Percentiles rank a stretch among this genome's conserved stretches.
Evolutionary conservation across 768 basidiomycete species (phyloP).

Genomic region (Astraeus odoratus): DNA sequence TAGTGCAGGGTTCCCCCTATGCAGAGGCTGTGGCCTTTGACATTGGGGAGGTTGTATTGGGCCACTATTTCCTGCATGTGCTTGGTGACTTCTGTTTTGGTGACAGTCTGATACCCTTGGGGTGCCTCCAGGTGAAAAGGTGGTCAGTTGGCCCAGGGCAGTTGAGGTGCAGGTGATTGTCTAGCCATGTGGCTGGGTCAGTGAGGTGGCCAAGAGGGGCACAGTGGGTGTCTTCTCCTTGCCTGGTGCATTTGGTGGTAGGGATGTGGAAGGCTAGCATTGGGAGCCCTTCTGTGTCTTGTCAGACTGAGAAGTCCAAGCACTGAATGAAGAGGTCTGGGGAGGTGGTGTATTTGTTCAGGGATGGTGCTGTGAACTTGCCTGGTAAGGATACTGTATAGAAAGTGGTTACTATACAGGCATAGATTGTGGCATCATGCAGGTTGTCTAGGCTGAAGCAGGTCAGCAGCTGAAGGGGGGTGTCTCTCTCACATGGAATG

Average conservation of each 20-base stretch:
- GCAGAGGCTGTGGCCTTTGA: conserved; percentile 24
- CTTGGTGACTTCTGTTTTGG: background rate
- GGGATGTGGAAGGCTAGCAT: background rate
- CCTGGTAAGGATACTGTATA: conserved; percentile 28
- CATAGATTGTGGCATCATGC: conserved; percentile 30
- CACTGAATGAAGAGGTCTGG: background rate
- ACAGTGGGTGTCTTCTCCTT: conserved; percentile 1
- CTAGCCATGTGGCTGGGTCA: background rate
- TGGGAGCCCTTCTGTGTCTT: background rate
- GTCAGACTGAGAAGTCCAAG: background rate
- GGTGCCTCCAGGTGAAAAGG: background rate
- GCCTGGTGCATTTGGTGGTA: background rate
- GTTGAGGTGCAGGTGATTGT: background rate
- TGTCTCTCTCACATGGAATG: conserved; percentile 22
- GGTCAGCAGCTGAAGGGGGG: background rate
- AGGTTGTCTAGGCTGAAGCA: conserved; percentile 22
- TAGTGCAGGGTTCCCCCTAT: conserved; percentile 26
- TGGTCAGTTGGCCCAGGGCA: too few relatives aligned
- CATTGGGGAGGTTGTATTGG: background rate
- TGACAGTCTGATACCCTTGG: background rate
- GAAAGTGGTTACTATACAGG: conserved; percentile 33
- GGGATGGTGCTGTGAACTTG: conserved; percentile 13
- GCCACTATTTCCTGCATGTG: background rate
- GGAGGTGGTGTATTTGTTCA: too few relatives aligned
- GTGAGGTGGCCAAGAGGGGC: background rate